Conservation (phyloP, 345 rosid genomes). For the Corchorus capsularis region DNA sequence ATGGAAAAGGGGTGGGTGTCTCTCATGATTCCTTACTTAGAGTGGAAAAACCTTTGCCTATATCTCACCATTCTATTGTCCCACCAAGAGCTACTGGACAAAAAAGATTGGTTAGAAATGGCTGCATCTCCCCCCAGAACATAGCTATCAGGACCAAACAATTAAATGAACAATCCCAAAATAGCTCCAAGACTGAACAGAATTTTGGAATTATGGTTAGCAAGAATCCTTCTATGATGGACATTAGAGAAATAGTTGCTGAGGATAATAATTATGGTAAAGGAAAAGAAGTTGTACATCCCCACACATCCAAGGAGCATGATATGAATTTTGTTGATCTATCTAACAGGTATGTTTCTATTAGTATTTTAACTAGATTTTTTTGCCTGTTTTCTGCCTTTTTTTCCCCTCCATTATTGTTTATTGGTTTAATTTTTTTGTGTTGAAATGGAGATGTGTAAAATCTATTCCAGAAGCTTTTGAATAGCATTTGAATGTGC, state of each 20-base stretch:
- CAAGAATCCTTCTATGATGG: slow-evolving; percentile 30
- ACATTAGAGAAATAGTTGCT: slow-evolving; percentile 52
- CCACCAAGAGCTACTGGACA: slow-evolving; percentile 48
- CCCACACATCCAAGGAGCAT: slow-evolving; percentile 32
- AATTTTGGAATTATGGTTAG: slow-evolving; percentile 32
- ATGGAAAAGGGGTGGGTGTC: slow-evolving; percentile 41
- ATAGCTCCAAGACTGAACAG: slow-evolving; percentile 28
- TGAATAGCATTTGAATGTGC: background rate
- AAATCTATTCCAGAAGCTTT: background rate
- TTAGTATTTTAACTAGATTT: background rate
- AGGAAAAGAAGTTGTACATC: slow-evolving; percentile 47
- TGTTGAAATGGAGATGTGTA: background rate
- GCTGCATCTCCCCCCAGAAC: slow-evolving; percentile 79
- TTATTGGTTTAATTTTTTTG: background rate
- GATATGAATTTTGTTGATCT: slow-evolving; percentile 18
- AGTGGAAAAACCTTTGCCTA: slow-evolving; percentile 27
- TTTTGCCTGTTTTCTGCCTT: background rate
- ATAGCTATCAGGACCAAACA: slow-evolving; percentile 55
- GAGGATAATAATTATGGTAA: slow-evolving; percentile 37
- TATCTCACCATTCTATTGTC: slow-evolving; percentile 27
- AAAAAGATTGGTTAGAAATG: slow-evolving; percentile 81
- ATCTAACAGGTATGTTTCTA: slow-evolving; percentile 50
- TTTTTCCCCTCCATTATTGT: slow-evolving; percentile 8
- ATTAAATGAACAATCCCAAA: slow-evolving; percentile 32
- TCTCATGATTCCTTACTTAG: slow-evolving; percentile 36